Conservation (phyloP, 2,329 filamentous ascomycete species). For the Tolypocladium inflatum region DNA sequence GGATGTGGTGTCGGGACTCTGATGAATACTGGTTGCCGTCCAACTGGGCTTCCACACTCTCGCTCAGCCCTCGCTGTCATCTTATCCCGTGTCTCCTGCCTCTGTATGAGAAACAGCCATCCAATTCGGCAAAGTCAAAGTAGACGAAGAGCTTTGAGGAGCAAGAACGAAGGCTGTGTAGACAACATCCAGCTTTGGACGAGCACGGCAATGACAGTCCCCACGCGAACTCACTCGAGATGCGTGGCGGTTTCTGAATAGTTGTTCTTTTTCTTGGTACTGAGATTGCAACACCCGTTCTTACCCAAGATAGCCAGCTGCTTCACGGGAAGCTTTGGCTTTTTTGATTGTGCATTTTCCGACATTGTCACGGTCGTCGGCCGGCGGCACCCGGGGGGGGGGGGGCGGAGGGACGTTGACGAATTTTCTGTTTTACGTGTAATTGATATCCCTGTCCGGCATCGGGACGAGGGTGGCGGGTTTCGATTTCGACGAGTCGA, state of each 20-base stretch:
- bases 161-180: not conserved
- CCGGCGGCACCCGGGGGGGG: not conserved
- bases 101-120: not conserved
- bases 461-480: not conserved
- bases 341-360: slow-evolving; percentile 17
- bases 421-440: not conserved
- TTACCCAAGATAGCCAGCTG: slow-evolving; percentile 73
- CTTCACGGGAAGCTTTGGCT: slow-evolving; percentile 62
- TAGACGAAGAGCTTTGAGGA: not conserved
- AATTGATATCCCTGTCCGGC: not conserved
- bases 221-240: not conserved
- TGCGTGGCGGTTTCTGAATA: not conserved
- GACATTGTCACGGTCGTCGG: not conserved
- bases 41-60: not conserved
- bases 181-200: not conserved
- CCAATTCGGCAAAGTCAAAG: not conserved
- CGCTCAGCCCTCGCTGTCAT: slow-evolving; percentile 4
- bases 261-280: not conserved
- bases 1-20: not conserved
- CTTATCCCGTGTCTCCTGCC: not conserved
- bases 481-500: not conserved
- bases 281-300: slow-evolving; percentile 9
- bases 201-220: not conserved
- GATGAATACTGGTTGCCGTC: not conserved
- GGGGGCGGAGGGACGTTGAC: not conserved